Base-by-base conservation (phyloP, 495 filamentous ascomycete genomes). In the Venustampulla echinocandica region DNA sequence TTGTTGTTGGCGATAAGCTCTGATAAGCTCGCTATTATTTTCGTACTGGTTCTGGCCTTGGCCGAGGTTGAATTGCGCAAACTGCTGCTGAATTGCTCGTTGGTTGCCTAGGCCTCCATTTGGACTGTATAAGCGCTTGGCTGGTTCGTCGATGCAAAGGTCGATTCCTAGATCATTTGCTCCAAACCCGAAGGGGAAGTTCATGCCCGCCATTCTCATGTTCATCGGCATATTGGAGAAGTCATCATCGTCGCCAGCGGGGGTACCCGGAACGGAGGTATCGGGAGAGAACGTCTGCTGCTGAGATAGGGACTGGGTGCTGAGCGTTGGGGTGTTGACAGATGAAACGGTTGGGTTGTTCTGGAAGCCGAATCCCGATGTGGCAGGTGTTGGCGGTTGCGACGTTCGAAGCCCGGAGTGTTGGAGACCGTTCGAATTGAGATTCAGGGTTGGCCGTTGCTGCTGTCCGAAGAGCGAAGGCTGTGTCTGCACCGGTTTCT, bases 301-400 rank as follows among this genome's bases (percentile, higher is more conserved):
- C n/a, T 74, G 69, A 34, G 74, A 74, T 28, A 77, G 65, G 5
- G 70, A 61, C 50, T 71, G 71, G 3, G 61, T 65, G 49, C 63
- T 81, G 45, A 96, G 68, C 10, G 90, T 94, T 0, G 90, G 92
- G 2, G 89, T 95, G 58, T 97, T 97, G 43, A 95, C 90, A 27
- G 90, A 95, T 10, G 92, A 95, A n/a, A 97, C 87, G 0, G 89
- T 97, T 19, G 92, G 92, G 58, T 97, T 97, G 59, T 94, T 86
- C 59, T 90, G 85, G 61, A 93, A 81, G 21, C 77, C 75, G 54
- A 85, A 81, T 47, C 70, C 74, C 19, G 78, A 74, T 22, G 82
- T 74, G 13, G 86, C 80, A 1, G 92, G 92, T 10, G 92, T 97
- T 14, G 84, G 77, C 2, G 93, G 92, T 56, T 85, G 84, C 4